Percentiles rank a stretch among this genome's conserved stretches.
phyloP scores from a whole-genome alignment of 208 protist species.

The Porcisia deanei region DNA sequence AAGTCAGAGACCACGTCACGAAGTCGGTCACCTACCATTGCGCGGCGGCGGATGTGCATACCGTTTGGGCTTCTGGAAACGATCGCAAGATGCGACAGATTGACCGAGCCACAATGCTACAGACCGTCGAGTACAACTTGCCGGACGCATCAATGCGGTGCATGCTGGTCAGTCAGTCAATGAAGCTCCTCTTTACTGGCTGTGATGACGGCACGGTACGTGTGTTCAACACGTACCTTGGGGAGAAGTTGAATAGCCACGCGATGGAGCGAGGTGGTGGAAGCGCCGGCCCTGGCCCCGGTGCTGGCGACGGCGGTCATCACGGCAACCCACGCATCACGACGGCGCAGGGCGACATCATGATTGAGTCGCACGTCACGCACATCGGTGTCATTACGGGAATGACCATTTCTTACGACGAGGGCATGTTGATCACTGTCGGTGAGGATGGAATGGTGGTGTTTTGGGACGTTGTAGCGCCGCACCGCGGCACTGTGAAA shows the following conservation, averaged over 20 bases:
- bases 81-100: slow-evolving; percentile 94
- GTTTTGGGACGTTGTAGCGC: slow-evolving; percentile 91
- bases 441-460: slow-evolving; percentile 94
- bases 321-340: slow-evolving; percentile 16
- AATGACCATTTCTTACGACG: slow-evolving; percentile 92
- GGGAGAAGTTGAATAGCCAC: slow-evolving; percentile 60
- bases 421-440: slow-evolving; percentile 92
- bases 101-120: slow-evolving; percentile 60
- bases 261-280: slow-evolving; percentile 37
- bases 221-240: slow-evolving; percentile 90
- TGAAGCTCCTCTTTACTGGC: slow-evolving; percentile 94
- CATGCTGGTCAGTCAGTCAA: slow-evolving; percentile 83
- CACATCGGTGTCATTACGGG: slow-evolving; percentile 85
- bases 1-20: slow-evolving; percentile 90
- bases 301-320: slow-evolving; percentile 4
- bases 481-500: slow-evolving; percentile 73
- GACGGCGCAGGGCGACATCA: slow-evolving; percentile 48
- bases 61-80: slow-evolving; percentile 93
- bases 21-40: slow-evolving; percentile 94
- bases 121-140: slow-evolving; percentile 72
- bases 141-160: slow-evolving; percentile 74
- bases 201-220: slow-evolving; percentile 93
- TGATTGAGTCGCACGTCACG: slow-evolving; percentile 82
- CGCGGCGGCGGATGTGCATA: slow-evolving; percentile 75
- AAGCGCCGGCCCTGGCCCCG: background rate